These are phyloP conservation scores for Hyaloraphidium curvatum DNA, from an alignment of 192 early-diverging fungal species.

Conservation along the genomic window DNA sequence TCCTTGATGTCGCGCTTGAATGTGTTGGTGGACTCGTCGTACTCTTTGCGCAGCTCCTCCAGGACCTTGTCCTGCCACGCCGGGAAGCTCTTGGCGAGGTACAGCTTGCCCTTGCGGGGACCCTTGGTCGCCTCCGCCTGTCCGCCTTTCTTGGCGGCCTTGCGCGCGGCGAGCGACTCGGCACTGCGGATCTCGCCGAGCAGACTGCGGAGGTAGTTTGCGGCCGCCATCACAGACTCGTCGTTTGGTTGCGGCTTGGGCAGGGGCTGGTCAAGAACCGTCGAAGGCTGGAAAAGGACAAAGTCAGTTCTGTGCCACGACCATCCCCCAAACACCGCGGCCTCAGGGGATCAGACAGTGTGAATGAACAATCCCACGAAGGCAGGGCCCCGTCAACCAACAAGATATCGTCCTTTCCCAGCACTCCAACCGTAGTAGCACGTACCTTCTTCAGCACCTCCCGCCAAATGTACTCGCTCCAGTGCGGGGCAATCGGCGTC, in stretches of 20 bases:
- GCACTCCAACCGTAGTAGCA: background rate
- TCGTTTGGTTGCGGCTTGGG: slow-evolving; percentile 29
- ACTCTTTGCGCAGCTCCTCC: slow-evolving; percentile 18
- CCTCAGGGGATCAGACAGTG: background rate
- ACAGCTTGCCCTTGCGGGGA: slow-evolving; percentile 56
- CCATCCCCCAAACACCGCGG: background rate
- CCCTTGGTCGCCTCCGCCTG: slow-evolving; percentile 30
- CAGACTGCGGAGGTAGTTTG: slow-evolving; percentile 59
- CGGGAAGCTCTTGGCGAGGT: slow-evolving; percentile 66
- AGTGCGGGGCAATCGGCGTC: slow-evolving; percentile 81
- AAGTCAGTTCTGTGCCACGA: background rate
- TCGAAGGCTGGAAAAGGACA: slow-evolving; percentile 12
- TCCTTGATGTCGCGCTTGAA: slow-evolving; percentile 35
- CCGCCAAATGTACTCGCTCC: slow-evolving; percentile 80
- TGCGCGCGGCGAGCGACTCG: slow-evolving; percentile 13
- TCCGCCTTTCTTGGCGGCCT: background rate
- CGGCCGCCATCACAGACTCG: slow-evolving; percentile 44
- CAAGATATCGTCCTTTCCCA: background rate
- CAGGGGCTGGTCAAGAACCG: slow-evolving; percentile 32
- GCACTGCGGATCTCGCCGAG: slow-evolving; percentile 37
- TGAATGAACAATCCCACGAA: background rate
- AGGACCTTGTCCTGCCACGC: slow-evolving; percentile 71
- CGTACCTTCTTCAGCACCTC: slow-evolving; percentile 49
- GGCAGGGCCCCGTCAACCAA: background rate
- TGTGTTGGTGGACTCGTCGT: slow-evolving; percentile 14